Base-by-base conservation (phyloP, 2,329 filamentous ascomycete species). In the Fusarium coffeatum region DNA sequence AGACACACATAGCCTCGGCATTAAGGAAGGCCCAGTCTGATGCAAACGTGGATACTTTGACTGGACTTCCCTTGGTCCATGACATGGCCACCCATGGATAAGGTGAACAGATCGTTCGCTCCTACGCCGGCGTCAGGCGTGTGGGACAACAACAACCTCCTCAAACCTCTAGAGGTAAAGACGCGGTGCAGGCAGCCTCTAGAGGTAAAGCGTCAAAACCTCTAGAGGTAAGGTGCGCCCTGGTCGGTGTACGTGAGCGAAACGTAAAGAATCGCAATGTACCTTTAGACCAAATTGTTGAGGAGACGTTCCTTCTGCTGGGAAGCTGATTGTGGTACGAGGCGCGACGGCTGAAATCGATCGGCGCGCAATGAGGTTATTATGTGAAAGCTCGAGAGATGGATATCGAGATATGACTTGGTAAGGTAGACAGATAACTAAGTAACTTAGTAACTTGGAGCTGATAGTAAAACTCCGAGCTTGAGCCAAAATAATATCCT, bases 31-130 rank as follows among this genome's bases (percentile, higher is more conserved):
- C 57, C 65, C 58, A 73, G 64, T 60, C 53, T 55, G 68, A 67
- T 55, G 70, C 54, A 65, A 74, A 73, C 72, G 73, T 74, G 73
- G 73, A 76, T 68, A 72, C 73, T 67, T 45, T 66, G 62, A 67
- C 68, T 72, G 66, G 61, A 57, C 74, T 76, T 76, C 74, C 74
- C 59, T 76, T 76, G 74, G 74, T 68, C 74, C 74, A 76, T 76
- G 66, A 58, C 56, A 72, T 68, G 65, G 61, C 63, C 63, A 69
- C 59, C 69, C 69, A 73, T 69, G 68, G 60, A 43, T 54, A 63
- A 72, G 69, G 61, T 63, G 62, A 65, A 20, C 59, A 72, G 43
- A 56, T 59, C 65, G 60, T 58, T 74, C 57, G 55, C 62, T 68
- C 61, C 68, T 61, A 71, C 66, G 68, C 72, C 70, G 71, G 69